These are phyloP conservation scores for Apiospora koreana DNA, from an alignment of 2,329 filamentous ascomycete species.

Conservation along the genomic window DNA sequence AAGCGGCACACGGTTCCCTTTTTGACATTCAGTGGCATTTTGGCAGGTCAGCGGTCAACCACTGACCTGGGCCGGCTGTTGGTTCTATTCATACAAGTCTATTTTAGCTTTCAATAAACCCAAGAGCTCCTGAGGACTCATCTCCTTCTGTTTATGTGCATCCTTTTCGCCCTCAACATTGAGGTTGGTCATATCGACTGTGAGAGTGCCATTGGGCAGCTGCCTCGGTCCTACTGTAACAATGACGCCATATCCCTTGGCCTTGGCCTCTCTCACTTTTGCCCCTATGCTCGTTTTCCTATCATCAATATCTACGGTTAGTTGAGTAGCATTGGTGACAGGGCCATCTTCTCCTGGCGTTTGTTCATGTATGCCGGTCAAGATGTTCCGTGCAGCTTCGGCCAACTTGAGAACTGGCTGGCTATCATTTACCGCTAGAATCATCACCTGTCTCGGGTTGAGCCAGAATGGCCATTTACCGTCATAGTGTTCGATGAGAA, in stretches of 20 bases:
- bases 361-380: slow-evolving; percentile 44
- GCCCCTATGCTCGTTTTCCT: slow-evolving; percentile 62
- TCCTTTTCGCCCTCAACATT: slow-evolving; percentile 24
- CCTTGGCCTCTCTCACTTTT: slow-evolving; percentile 73
- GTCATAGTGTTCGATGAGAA: slow-evolving; percentile 81
- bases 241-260: slow-evolving; percentile 72
- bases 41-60: not conserved
- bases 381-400: slow-evolving; percentile 46
- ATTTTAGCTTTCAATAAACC: not conserved
- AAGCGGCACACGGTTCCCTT: not conserved
- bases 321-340: slow-evolving; percentile 56
- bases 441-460: slow-evolving; percentile 74
- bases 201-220: slow-evolving; percentile 58
- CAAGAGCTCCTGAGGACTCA: slow-evolving; percentile 4
- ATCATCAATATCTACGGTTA: slow-evolving; percentile 71
- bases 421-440: slow-evolving; percentile 71
- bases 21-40: not conserved
- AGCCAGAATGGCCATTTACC: slow-evolving; percentile 88
- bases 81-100: slow-evolving; percentile 22
- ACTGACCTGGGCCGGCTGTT: not conserved
- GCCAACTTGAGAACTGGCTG: slow-evolving; percentile 53
- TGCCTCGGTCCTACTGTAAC: slow-evolving; percentile 72
- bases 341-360: slow-evolving; percentile 35
- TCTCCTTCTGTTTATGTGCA: not conserved
- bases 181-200: slow-evolving; percentile 40